Percentiles rank a stretch among this genome's conserved stretches.
phyloP scores from a whole-genome alignment of 106 monocot genomes.

The Dactylorhiza incarnata region DNA sequence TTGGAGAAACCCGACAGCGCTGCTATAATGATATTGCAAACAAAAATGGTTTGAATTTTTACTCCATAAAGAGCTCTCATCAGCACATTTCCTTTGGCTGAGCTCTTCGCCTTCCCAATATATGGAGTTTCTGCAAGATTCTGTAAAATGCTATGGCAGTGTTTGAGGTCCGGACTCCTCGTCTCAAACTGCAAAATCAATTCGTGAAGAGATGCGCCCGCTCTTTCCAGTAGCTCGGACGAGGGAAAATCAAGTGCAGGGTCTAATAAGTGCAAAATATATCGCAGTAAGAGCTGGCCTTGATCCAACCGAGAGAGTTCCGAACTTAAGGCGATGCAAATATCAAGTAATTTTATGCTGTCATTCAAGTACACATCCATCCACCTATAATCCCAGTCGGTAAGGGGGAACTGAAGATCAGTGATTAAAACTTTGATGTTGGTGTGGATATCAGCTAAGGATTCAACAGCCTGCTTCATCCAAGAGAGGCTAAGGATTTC shows the following conservation, averaged over 20 bases:
- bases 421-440: slow-evolving; percentile 51
- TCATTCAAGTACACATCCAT: slow-evolving; percentile 67
- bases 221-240: slow-evolving; percentile 29
- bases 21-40: slow-evolving; percentile 42
- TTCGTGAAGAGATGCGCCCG: slow-evolving; percentile 38
- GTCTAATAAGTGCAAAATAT: slow-evolving; percentile 39
- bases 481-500: slow-evolving; percentile 63
- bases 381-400: slow-evolving; percentile 89
- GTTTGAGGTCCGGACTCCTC: slow-evolving; percentile 38
- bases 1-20: slow-evolving; percentile 39
- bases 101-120: slow-evolving; percentile 44
- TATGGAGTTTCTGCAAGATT: slow-evolving; percentile 30
- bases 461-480: slow-evolving; percentile 53
- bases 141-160: slow-evolving; percentile 24
- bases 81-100: slow-evolving; percentile 63
- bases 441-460: slow-evolving; percentile 42
- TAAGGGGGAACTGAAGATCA: slow-evolving; percentile 70
- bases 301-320: slow-evolving; percentile 71
- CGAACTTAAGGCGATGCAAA: slow-evolving; percentile 67
- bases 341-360: slow-evolving; percentile 78
- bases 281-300: slow-evolving; percentile 45
- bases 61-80: slow-evolving; percentile 70
- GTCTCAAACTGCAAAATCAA: slow-evolving; percentile 30
- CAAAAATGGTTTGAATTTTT: slow-evolving; percentile 49
- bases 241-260: slow-evolving; percentile 10